Evolutionary conservation across 2,329 filamentous ascomycete species (phyloP).

Genomic region (Talaromyces sp.): DNA sequence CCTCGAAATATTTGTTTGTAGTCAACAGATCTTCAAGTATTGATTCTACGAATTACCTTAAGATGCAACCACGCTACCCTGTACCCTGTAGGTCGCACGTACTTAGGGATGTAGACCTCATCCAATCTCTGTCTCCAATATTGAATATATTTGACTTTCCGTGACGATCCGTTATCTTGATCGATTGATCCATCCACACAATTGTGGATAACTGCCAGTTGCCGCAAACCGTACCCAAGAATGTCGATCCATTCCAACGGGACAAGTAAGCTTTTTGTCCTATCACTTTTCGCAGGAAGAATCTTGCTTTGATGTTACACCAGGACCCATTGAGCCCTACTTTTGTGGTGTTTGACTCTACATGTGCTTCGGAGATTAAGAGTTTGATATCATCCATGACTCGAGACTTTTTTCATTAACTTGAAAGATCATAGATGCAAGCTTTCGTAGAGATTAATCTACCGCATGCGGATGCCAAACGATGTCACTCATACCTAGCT

Average conservation of each 20-base stretch:
- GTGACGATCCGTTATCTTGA: not conserved
- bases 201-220: not conserved
- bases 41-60: not conserved
- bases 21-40: not conserved
- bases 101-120: not conserved
- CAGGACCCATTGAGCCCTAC: not conserved
- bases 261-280: not conserved
- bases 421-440: not conserved
- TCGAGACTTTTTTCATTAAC: not conserved
- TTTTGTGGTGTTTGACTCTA: not conserved
- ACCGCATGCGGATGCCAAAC: not conserved
- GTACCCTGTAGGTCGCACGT: not conserved
- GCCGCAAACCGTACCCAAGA: not conserved
- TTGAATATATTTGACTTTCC: not conserved
- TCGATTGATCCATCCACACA: not conserved
- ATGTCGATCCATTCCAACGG: conserved; percentile 6
- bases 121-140: not conserved
- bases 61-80: not conserved
- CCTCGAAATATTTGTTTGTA: not conserved
- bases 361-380: not conserved
- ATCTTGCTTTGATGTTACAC: not conserved
- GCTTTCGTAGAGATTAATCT: not conserved
- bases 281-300: not conserved
- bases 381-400: not conserved
- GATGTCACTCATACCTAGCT: not conserved